These are phyloP conservation scores for Rhizopogon salebrosus DNA, from an alignment of 768 basidiomycete genomes.

Conservation along the genomic window DNA sequence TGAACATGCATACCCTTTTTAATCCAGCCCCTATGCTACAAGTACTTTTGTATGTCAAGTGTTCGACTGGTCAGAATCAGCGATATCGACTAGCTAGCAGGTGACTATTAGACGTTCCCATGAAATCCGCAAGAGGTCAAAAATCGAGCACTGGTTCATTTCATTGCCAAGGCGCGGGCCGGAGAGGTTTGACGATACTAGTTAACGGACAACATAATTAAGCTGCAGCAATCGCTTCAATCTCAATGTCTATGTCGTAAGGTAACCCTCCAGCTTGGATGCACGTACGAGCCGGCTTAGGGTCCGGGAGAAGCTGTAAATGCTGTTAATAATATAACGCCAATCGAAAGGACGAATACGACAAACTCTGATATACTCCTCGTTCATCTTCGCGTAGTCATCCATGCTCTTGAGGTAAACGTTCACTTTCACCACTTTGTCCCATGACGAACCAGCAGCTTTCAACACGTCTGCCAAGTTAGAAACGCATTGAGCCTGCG, in stretches of 20 bases:
- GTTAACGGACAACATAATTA: constrained; percentile 3
- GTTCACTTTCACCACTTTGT: constrained; percentile 53
- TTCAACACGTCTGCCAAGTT: constrained; percentile 51
- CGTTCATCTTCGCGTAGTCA: constrained; percentile 52
- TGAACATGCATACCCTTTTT: background rate
- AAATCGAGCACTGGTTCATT: too few relatives aligned
- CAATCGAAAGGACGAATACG: background rate
- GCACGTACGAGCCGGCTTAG: constrained; percentile 71
- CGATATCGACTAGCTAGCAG: background rate
- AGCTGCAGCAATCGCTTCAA: constrained; percentile 58
- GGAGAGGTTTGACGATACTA: too few relatives aligned
- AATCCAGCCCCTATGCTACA: background rate
- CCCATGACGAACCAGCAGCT: constrained; percentile 54
- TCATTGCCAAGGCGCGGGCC: too few relatives aligned
- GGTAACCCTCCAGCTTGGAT: constrained; percentile 71
- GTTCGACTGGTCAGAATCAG: too few relatives aligned
- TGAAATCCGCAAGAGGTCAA: background rate
- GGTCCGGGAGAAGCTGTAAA: constrained; percentile 41
- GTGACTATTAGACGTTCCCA: background rate
- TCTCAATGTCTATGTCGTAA: constrained; percentile 67
- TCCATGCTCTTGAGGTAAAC: constrained; percentile 60
- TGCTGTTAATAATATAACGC: background rate
- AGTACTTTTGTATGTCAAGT: background rate
- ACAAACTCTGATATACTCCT: constrained; percentile 48
- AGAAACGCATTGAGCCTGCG: constrained; percentile 49